phyloP scores from a whole-genome alignment of 129 eudicot species.

The Helianthus tuberosus region DNA sequence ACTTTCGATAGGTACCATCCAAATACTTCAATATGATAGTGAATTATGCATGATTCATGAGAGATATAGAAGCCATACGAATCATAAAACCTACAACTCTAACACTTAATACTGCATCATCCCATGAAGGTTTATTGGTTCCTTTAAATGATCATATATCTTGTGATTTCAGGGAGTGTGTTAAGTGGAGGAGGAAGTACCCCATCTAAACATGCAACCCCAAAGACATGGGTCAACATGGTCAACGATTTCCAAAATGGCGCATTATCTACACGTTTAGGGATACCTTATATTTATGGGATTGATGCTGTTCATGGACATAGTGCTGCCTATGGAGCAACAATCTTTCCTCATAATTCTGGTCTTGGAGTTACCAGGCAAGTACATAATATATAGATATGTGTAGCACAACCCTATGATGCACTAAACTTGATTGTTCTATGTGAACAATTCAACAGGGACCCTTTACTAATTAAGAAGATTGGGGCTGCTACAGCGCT shows the following conservation, averaged over 20 bases:
- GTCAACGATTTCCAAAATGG: conserved; percentile 35
- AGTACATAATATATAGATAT: conserved; percentile 9
- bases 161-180: conserved; percentile 53
- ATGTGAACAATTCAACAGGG: conserved; percentile 41
- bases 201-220: conserved; percentile 58
- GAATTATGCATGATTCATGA: no score
- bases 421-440: background rate
- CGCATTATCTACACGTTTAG: conserved; percentile 39
- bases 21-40: no score
- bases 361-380: conserved; percentile 47
- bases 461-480: conserved; percentile 67
- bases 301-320: conserved; percentile 47
- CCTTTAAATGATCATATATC: background rate
- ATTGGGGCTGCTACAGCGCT: conserved; percentile 87
- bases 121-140: no score
- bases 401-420: background rate
- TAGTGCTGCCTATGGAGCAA: conserved; percentile 38
- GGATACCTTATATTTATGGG: conserved; percentile 41
- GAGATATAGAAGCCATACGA: no score
- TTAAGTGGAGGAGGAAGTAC: conserved; percentile 71
- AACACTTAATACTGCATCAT: no score
- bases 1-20: no score
- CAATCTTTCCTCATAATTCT: conserved; percentile 48
- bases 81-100: no score
- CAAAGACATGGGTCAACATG: conserved; percentile 37